Conservation (phyloP, 2,329 filamentous ascomycete genomes). For the Arthrinium phaeospermum region DNA sequence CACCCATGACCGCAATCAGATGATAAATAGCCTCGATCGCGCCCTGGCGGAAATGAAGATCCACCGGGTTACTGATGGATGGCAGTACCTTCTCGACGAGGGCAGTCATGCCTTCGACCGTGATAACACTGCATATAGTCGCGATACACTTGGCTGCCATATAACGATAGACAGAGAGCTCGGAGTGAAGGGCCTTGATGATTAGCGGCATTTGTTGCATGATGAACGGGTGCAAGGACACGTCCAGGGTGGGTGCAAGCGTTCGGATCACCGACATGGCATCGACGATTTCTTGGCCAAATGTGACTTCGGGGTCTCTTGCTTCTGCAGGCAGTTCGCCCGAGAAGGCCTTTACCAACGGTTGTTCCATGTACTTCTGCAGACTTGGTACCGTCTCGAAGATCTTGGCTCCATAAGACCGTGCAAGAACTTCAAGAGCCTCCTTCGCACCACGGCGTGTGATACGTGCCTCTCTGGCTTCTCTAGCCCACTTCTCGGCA, state of each 20-base stretch:
- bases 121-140: conserved; percentile 95
- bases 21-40: conserved; percentile 96
- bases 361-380: conserved; percentile 78
- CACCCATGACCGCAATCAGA: conserved; percentile 97
- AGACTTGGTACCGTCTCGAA: conserved; percentile 87
- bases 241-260: conserved; percentile 86
- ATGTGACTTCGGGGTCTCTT: conserved; percentile 71
- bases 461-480: conserved; percentile 87
- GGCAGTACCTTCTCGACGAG: conserved; percentile 92
- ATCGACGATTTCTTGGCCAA: conserved; percentile 93
- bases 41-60: conserved; percentile 88
- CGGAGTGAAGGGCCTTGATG: conserved; percentile 84
- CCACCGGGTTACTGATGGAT: conserved; percentile 87
- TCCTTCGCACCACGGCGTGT: conserved; percentile 94
- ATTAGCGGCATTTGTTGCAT: conserved; percentile 84
- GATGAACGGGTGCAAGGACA: conserved; percentile 77
- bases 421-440: conserved; percentile 85
- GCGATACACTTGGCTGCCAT: conserved; percentile 97
- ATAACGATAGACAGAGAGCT: conserved; percentile 91
- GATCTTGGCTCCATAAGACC: conserved; percentile 77
- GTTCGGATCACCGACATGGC: conserved; percentile 91
- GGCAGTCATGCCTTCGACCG: conserved; percentile 93
- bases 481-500: conserved; percentile 85
- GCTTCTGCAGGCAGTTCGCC: conserved; percentile 75
- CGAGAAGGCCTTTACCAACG: conserved; percentile 76